Evolutionary conservation across 495 filamentous ascomycete species (phyloP), one percentile per base, ranked within the genome.

Genomic region (Hypomontagnella submonticulosa): DNA sequence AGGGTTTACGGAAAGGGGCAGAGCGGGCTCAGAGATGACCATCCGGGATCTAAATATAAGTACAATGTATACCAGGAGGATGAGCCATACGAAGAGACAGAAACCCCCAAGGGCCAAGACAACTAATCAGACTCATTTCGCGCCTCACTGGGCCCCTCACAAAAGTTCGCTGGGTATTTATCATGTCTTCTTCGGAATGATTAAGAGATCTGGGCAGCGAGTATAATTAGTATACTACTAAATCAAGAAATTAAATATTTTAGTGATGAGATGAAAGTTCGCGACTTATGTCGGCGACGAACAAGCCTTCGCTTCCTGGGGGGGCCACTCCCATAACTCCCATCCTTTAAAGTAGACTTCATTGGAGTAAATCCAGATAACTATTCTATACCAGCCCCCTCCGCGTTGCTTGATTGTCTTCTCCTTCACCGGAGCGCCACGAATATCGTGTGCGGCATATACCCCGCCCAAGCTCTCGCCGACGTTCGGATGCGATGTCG

Each of bases 1-100:
- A 87, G 83, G 75, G 71, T 88, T 0, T 87, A 84, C 76, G 84
- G 85, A 4, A 80, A 79, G 61, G 85, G 85, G 0, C 84, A 87
- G 70, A 79, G 70, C 23, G 77, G 77, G 52, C 64, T 87, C 34
- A 72, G 84, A 51, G 72, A 70, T 20, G 85, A 87, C 71, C 85
- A 88, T 75, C 57, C 71, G 7, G 85, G 84, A 11, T 83, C 78
- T 56, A 63, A 52, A 60, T 88, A 86, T 67, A 85, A 85, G 66
- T 88, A 86, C 61, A 78, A 85, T 58, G 79, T 82, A 38, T 87
- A 87, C 59, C 68, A 79, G 63, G 84, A 87, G 66, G 82, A 86
- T 23, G 42, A 51, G 32, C 71, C 77, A 12, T 76, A 75, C 67
- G 63, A 52, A 11, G 60, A 70, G 18, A 34, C n/a, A 9, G 57